Conservation (phyloP, 108 stramenopile genomes). For the Licmophora abbreviata region DNA sequence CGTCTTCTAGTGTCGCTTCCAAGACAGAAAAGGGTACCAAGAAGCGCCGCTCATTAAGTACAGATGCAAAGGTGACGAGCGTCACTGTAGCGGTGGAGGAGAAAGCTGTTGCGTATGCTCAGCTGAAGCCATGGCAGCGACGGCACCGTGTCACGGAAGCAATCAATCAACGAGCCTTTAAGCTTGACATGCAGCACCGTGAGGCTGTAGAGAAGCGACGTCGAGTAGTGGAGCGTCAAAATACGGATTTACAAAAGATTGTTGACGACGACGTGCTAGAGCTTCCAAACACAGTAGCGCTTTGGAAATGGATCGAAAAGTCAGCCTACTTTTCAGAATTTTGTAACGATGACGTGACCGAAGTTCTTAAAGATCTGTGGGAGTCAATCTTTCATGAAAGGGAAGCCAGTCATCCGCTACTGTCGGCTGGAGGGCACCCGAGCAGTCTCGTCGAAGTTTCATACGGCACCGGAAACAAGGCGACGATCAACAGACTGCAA, state of each 20-base stretch:
- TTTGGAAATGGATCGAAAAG: slow-evolving; percentile 10
- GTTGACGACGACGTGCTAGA: slow-evolving; percentile 6
- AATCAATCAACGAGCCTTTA: slow-evolving; percentile 11
- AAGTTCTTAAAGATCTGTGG: background rate
- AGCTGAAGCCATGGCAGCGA: slow-evolving; percentile 19
- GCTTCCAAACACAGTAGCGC: background rate
- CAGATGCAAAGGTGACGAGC: background rate
- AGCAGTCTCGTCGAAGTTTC: background rate
- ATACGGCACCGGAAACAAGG: background rate
- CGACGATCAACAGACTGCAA: slow-evolving; percentile 20
- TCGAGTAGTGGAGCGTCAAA: background rate
- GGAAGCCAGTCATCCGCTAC: no score
- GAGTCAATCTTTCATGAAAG: background rate
- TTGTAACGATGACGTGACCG: slow-evolving; percentile 1
- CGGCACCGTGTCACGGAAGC: slow-evolving; percentile 23
- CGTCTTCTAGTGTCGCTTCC: background rate
- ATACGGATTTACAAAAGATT: slow-evolving; percentile 2
- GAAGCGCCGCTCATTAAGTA: background rate
- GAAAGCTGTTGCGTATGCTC: slow-evolving; percentile 16
- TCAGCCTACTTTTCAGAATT: background rate
- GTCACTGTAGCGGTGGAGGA: background rate
- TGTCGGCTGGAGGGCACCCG: no score
- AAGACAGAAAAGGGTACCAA: background rate
- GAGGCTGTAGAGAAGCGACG: background rate
- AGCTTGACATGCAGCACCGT: slow-evolving; percentile 6